Percentiles rank a stretch among this genome's conserved stretches.
Conservation (phyloP, 148 eudicot genomes). For the Chenopodium formosanum region DNA sequence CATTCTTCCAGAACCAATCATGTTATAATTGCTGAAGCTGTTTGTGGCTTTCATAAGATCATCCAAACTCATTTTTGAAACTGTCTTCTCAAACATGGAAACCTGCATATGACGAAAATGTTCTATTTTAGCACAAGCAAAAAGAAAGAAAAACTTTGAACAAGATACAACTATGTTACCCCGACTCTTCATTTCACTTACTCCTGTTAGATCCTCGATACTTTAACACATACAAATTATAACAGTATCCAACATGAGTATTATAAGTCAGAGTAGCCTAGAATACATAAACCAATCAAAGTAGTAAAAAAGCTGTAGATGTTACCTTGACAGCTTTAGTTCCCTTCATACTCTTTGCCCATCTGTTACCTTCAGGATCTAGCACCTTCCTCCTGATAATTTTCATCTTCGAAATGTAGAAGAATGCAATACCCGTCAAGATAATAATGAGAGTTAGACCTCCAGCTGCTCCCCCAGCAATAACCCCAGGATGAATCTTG, state of each 20-base stretch:
- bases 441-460: slow-evolving; percentile 28
- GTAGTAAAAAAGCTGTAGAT: slow-evolving; percentile 1
- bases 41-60: slow-evolving; percentile 56
- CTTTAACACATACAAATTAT: no score
- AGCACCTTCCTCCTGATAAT: slow-evolving; percentile 37
- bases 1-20: slow-evolving; percentile 40
- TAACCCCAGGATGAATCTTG: slow-evolving; percentile 21
- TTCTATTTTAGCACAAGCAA: background rate
- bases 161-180: background rate
- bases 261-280: background rate
- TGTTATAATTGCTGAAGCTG: slow-evolving; percentile 44
- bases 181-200: background rate
- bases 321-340: slow-evolving; percentile 44
- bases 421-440: slow-evolving; percentile 27
- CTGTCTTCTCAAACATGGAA: slow-evolving; percentile 47
- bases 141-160: background rate
- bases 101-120: slow-evolving; percentile 30
- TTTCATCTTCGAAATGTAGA: slow-evolving; percentile 32
- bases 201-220: background rate
- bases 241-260: background rate
- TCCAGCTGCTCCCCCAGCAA: slow-evolving; percentile 36
- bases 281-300: background rate
- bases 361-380: slow-evolving; percentile 52
- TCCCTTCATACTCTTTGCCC: slow-evolving; percentile 52
- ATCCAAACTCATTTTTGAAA: slow-evolving; percentile 42